These are phyloP conservation scores for Ustilago lituana DNA, from an alignment of 1,284 basidiomycete genomes.

Conservation along the genomic window DNA sequence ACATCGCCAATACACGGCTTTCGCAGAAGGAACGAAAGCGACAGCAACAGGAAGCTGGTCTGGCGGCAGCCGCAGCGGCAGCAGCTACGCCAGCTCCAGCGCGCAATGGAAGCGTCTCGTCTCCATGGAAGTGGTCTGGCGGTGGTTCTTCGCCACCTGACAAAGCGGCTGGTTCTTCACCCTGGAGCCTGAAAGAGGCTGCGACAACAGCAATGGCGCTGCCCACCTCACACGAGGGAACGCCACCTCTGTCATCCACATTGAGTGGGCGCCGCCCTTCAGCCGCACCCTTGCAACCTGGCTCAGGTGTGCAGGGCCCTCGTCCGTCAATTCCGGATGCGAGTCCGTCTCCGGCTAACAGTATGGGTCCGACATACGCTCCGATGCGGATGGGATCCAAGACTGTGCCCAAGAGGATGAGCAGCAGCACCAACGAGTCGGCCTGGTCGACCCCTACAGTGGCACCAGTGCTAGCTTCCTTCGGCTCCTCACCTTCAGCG, in stretches of 20 bases:
- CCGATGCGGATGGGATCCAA: conserved; percentile 38
- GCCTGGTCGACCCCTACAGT: conserved; percentile 35
- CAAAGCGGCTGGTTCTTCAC: conserved; percentile 18
- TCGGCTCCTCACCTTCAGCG: conserved; percentile 24
- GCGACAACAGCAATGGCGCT: conserved; percentile 38
- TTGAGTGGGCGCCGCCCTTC: conserved; percentile 27
- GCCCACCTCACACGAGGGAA: conserved; percentile 28
- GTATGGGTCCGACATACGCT: conserved; percentile 50
- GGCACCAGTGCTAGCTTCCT: conserved; percentile 9
- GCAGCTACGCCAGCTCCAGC: conserved; percentile 11
- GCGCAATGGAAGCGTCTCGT: conserved; percentile 25
- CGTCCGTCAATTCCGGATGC: conserved; percentile 19
- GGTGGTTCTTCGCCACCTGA: conserved; percentile 23
- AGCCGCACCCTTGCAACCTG: conserved; percentile 29
- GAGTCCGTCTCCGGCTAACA: conserved; percentile 13
- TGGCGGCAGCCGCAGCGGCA: conserved; percentile 23
- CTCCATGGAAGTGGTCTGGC: conserved; percentile 35
- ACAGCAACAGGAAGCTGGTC: conserved; percentile 45
- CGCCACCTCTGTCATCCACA: conserved; percentile 13
- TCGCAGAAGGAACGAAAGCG: conserved; percentile 64
- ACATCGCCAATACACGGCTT: conserved; percentile 46
- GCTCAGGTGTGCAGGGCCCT: conserved; percentile 3
- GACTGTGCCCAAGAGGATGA: conserved; percentile 30
- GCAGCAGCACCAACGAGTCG: conserved; percentile 31
- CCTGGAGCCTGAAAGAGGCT: conserved; percentile 39